These are phyloP conservation scores for Picochlorum sp. DNA, from an alignment of 139 green algal genomes.

Conservation along the genomic window DNA sequence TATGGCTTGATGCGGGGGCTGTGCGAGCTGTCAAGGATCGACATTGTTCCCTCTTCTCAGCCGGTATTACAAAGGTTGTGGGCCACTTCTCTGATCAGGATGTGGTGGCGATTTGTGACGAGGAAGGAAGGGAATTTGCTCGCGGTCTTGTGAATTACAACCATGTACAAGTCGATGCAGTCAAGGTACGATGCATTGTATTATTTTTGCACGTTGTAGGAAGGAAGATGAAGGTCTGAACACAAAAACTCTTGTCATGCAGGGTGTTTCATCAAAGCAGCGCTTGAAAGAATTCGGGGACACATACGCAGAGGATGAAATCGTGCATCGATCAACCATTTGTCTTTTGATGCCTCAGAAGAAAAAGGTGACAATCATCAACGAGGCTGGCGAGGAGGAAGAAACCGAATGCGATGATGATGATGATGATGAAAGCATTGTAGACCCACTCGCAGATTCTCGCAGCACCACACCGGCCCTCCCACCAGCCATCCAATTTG, in stretches of 20 bases:
- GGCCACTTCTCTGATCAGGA: constrained; percentile 58
- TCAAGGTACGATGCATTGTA: constrained; percentile 20
- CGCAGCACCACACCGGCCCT: constrained; percentile 2
- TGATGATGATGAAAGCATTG: constrained; percentile 16
- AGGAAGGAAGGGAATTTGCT: constrained; percentile 64
- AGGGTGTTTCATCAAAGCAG: constrained; percentile 36
- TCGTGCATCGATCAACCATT: constrained; percentile 59
- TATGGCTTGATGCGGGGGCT: constrained; percentile 70
- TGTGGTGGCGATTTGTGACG: constrained; percentile 60
- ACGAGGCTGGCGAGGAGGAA: background rate
- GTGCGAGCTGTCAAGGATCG: constrained; percentile 55
- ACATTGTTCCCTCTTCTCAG: constrained; percentile 71
- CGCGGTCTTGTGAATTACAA: constrained; percentile 76
- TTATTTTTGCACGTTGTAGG: background rate
- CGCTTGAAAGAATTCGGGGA: constrained; percentile 42
- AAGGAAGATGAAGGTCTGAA: background rate
- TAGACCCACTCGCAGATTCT: background rate
- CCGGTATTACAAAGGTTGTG: constrained; percentile 52
- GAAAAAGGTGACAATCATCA: background rate
- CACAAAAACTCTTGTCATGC: background rate
- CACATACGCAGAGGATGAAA: constrained; percentile 35
- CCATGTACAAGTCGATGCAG: constrained; percentile 26
- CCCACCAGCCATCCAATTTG: constrained; percentile 5
- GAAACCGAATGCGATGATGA: constrained; percentile 7
- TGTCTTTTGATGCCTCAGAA: constrained; percentile 26